Evolutionary conservation across 2,329 filamentous ascomycete species (phyloP).

Genomic region (Didymella sp.): DNA sequence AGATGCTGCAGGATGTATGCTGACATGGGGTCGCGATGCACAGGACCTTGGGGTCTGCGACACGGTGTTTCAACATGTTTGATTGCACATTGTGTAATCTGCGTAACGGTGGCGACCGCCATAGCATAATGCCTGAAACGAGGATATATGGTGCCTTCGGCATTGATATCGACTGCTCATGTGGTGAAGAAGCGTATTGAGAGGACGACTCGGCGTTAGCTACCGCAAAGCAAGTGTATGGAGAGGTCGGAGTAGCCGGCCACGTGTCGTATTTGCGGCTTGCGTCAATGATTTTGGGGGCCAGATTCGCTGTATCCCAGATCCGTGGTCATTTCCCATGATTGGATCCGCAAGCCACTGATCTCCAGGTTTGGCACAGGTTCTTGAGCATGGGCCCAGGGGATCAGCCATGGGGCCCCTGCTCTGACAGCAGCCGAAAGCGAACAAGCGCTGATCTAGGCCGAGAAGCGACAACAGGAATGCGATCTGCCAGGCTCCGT

Average conservation of each 20-base stretch:
- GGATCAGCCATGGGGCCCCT: constrained; percentile 30
- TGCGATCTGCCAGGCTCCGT: constrained; percentile 24
- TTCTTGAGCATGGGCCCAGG: constrained; percentile 23
- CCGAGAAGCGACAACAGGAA: constrained; percentile 23
- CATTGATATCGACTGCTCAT: neutral
- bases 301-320: constrained; percentile 13
- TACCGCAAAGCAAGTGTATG: constrained; percentile 16
- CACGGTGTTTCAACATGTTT: constrained; percentile 20
- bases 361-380: constrained; percentile 20
- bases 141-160: neutral
- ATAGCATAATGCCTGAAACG: constrained; percentile 8
- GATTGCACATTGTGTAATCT: constrained; percentile 18
- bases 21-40: constrained; percentile 9
- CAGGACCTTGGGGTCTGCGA: constrained; percentile 11
- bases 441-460: constrained; percentile 28
- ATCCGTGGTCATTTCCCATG: constrained; percentile 13
- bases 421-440: constrained; percentile 28
- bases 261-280: constrained; percentile 16
- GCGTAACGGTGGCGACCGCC: constrained; percentile 14
- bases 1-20: constrained; percentile 10
- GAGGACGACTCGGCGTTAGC: constrained; percentile 26
- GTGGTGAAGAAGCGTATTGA: constrained; percentile 4
- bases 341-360: constrained; percentile 17
- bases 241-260: constrained; percentile 13
- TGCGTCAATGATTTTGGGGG: constrained; percentile 6